phyloP scores from a whole-genome alignment of 352 stramenopile species.

The Globisporangium acanthophoron region DNA sequence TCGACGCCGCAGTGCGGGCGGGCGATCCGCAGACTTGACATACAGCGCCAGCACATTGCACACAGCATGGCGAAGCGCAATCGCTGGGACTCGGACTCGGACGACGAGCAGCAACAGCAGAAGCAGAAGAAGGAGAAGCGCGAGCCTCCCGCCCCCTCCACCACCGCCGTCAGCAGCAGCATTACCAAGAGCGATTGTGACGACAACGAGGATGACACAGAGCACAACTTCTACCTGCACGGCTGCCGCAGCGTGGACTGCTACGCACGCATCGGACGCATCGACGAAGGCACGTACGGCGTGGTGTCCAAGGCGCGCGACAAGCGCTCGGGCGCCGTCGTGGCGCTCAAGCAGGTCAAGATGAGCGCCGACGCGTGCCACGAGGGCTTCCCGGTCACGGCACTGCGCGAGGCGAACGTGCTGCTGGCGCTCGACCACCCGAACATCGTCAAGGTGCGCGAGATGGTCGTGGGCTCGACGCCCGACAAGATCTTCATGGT shows the following conservation, averaged over 20 bases:
- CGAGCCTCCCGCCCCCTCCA: too few species aligned
- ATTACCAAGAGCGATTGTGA: neutral
- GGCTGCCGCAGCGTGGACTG: slow-evolving; percentile 94
- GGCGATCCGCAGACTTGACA: too few species aligned
- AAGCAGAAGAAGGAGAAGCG: neutral
- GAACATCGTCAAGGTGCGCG: slow-evolving; percentile 83
- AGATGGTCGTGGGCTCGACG: slow-evolving; percentile 87
- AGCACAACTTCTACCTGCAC: slow-evolving; percentile 71
- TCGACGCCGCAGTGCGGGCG: too few species aligned
- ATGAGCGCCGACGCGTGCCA: slow-evolving; percentile 69
- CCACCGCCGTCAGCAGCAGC: neutral
- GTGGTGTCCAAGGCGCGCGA: slow-evolving; percentile 94
- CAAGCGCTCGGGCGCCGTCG: slow-evolving; percentile 86
- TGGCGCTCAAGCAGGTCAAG: slow-evolving; percentile 92
- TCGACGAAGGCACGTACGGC: slow-evolving; percentile 96
- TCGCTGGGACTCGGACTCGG: slow-evolving; percentile 64
- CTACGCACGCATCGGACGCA: slow-evolving; percentile 91
- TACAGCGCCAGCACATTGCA: neutral
- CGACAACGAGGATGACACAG: neutral
- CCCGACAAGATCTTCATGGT: slow-evolving; percentile 90
- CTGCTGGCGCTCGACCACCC: slow-evolving; percentile 75
- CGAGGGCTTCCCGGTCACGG: slow-evolving; percentile 83
- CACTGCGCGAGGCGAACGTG: slow-evolving; percentile 83
- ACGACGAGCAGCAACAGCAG: slow-evolving; percentile 11
- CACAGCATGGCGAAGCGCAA: slow-evolving; percentile 38